Evolutionary conservation across 768 basidiomycete genomes (phyloP).

Genomic region (Saitozyma podzolica): DNA sequence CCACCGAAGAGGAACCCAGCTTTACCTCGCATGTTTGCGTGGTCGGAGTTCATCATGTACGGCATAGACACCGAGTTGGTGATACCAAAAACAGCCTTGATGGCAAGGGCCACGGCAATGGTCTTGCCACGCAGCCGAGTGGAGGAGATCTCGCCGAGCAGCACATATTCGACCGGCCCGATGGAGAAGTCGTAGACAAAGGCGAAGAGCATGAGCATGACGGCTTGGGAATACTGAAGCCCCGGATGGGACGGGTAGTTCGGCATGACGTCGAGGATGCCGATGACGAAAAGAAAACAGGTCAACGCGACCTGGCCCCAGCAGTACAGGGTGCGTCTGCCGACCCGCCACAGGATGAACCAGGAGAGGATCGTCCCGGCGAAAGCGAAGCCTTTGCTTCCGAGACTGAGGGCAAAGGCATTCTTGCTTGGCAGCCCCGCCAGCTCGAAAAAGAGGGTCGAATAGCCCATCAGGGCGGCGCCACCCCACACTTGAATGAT

Average conservation of each 20-base stretch:
- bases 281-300: neutral
- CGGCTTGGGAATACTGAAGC: neutral
- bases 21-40: constrained; percentile 35
- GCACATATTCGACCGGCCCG: constrained; percentile 24
- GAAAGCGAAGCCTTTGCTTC: constrained; percentile 7
- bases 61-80: constrained; percentile 17
- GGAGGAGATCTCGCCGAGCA: constrained; percentile 34
- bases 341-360: neutral
- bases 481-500: constrained; percentile 34
- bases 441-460: constrained; percentile 40
- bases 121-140: constrained; percentile 51
- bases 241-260: neutral
- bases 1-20: constrained; percentile 21
- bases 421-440: constrained; percentile 32
- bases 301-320: neutral
- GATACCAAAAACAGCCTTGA: constrained; percentile 23
- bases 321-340: neutral
- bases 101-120: constrained; percentile 23
- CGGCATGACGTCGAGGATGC: neutral
- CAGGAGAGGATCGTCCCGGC: constrained; percentile 23
- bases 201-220: constrained; percentile 8
- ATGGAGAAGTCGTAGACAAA: constrained; percentile 15
- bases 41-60: constrained; percentile 23
- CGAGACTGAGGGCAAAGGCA: constrained; percentile 22
- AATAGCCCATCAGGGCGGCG: constrained; percentile 9